phyloP scores from a whole-genome alignment of 2,329 filamentous ascomycete species.

The Clonostachys chloroleuca region DNA sequence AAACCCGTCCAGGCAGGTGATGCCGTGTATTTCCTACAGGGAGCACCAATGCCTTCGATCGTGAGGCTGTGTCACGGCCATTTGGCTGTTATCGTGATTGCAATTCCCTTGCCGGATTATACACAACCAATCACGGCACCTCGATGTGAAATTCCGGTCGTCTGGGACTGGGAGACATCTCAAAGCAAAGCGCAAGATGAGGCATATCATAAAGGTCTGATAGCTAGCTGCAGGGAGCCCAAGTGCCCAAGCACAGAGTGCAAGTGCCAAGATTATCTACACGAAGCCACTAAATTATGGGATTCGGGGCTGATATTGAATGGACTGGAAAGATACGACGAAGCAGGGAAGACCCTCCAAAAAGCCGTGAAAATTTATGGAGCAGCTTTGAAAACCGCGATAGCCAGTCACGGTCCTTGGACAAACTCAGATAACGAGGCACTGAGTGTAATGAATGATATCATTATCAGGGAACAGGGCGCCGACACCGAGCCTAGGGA shows the following conservation, averaged over 20 bases:
- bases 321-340: background rate
- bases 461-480: background rate
- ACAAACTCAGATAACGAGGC: no score
- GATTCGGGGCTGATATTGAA: background rate
- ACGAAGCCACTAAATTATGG: background rate
- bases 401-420: no score
- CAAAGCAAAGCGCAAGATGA: background rate
- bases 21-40: background rate
- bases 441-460: no score
- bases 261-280: background rate
- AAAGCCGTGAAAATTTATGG: background rate
- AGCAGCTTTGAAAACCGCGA: background rate
- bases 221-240: background rate
- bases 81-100: background rate
- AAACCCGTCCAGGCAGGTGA: background rate
- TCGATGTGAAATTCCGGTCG: background rate
- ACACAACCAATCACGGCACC: background rate
- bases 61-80: background rate
- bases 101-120: background rate
- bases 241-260: background rate
- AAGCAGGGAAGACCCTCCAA: background rate
- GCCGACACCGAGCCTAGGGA: background rate
- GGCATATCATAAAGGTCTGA: background rate
- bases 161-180: background rate
- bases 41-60: background rate